Evolutionary conservation across 345 rosid genomes (phyloP).

Genomic region (Stellera chamaejasme): DNA sequence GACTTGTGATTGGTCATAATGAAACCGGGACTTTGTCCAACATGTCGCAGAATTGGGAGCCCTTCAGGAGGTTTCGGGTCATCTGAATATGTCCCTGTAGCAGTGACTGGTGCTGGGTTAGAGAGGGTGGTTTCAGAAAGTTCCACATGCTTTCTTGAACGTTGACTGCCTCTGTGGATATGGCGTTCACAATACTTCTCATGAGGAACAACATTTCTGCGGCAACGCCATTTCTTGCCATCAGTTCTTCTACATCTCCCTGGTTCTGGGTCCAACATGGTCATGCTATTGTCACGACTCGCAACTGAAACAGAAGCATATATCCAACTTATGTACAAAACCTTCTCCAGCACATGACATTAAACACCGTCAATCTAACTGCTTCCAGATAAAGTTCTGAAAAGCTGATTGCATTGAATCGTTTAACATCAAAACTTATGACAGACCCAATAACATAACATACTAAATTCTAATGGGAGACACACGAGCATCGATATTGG

Average conservation of each 20-base stretch:
- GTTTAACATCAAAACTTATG: too few relatives aligned
- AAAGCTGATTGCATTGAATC: background rate
- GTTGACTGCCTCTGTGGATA: slow-evolving; percentile 63
- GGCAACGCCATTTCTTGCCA: slow-evolving; percentile 83
- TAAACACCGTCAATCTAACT: background rate
- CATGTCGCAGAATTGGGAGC: slow-evolving; percentile 5
- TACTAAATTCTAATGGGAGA: too few relatives aligned
- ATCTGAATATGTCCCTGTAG: slow-evolving; percentile 18
- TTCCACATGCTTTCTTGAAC: slow-evolving; percentile 95
- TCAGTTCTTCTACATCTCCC: slow-evolving; percentile 75
- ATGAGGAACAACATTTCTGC: slow-evolving; percentile 32
- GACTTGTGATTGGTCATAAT: slow-evolving; percentile 5
- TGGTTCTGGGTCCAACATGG: slow-evolving; percentile 38
- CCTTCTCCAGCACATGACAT: too few relatives aligned
- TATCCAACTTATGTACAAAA: too few relatives aligned
- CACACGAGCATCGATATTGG: too few relatives aligned
- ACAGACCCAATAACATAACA: too few relatives aligned
- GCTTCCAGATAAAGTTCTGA: background rate
- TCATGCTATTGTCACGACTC: background rate
- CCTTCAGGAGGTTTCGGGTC: slow-evolving; percentile 9
- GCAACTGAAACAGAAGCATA: too few relatives aligned
- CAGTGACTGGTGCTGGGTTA: slow-evolving; percentile 3
- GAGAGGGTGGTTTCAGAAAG: slow-evolving; percentile 21
- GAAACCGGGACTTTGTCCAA: slow-evolving; percentile 16
- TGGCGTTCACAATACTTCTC: slow-evolving; percentile 68